Percentiles rank a stretch among this genome's conserved stretches.
Evolutionary conservation across 2,329 filamentous ascomycete species (phyloP).

Genomic region (Pseudocercospora pini-densiflorae): DNA sequence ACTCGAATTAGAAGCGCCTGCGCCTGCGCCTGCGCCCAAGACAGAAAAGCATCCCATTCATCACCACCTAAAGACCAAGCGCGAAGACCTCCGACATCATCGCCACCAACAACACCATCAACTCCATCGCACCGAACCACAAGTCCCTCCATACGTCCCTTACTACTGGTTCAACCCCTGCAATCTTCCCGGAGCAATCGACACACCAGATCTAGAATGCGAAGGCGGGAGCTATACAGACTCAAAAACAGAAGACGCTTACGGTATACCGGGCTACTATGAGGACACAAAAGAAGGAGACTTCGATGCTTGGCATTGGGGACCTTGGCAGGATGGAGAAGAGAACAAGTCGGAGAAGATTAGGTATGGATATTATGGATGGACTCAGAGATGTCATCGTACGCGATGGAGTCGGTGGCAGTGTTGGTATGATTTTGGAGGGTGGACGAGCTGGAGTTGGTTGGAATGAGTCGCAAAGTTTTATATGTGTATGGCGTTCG

Average conservation of each 20-base stretch:
- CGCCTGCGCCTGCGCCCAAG: too few species aligned
- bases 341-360: neutral
- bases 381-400: slow-evolving; percentile 5
- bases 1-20: too few species aligned
- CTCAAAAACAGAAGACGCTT: neutral
- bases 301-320: neutral
- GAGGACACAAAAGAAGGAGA: neutral
- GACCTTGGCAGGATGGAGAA: neutral
- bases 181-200: neutral
- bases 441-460: neutral
- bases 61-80: neutral
- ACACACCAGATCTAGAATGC: neutral
- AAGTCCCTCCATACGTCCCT: too few species aligned
- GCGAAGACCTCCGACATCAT: neutral
- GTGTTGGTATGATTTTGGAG: slow-evolving; percentile 2
- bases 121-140: too few species aligned
- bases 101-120: too few species aligned
- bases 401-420: slow-evolving; percentile 2
- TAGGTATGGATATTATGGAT: neutral
- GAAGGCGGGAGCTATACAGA: neutral
- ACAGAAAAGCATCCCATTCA: neutral
- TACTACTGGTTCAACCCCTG: neutral
- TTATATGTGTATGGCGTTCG: neutral
- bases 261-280: neutral
- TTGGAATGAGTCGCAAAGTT: neutral